Percentiles rank a stretch among this genome's conserved stretches.
These are phyloP conservation scores for Agrostemma githago DNA, from an alignment of 148 eudicot species.

Conservation along the genomic window DNA sequence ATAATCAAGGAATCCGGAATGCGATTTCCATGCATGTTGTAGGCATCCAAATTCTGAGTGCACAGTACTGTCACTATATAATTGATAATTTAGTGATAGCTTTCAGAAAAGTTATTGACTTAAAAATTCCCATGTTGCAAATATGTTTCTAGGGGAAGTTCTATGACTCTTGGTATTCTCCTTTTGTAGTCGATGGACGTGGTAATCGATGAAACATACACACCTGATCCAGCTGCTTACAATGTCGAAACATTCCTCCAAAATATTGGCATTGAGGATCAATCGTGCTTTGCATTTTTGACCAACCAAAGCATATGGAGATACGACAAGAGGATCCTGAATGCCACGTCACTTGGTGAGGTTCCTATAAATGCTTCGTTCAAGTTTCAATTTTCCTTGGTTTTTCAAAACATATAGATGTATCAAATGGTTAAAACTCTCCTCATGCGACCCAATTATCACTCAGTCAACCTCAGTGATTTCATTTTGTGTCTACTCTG, in stretches of 20 bases:
- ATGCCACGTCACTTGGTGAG: slow-evolving; percentile 62
- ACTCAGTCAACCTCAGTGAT: no score
- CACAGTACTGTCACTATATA: neutral
- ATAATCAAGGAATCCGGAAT: neutral
- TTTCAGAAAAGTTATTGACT: no score
- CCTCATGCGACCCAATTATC: neutral
- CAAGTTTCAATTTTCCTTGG: neutral
- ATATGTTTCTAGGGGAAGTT: neutral
- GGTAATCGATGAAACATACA: slow-evolving; percentile 69
- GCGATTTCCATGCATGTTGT: neutral
- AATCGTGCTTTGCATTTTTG: slow-evolving; percentile 67
- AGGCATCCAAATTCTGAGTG: neutral
- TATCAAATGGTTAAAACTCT: neutral
- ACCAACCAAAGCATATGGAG: slow-evolving; percentile 80
- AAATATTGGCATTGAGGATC: slow-evolving; percentile 59
- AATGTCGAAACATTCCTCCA: slow-evolving; percentile 49
- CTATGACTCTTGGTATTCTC: neutral
- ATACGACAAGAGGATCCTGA: slow-evolving; percentile 66
- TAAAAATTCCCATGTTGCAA: neutral
- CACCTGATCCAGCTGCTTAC: slow-evolving; percentile 56
- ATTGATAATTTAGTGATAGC: no score
- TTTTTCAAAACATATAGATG: no score
- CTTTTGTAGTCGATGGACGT: slow-evolving; percentile 68
- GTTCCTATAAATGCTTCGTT: neutral
- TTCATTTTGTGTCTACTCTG: no score